These are phyloP conservation scores for Lizanozyma gosingica DNA, from an alignment of 1,139 yeast genomes.

Conservation along the genomic window DNA sequence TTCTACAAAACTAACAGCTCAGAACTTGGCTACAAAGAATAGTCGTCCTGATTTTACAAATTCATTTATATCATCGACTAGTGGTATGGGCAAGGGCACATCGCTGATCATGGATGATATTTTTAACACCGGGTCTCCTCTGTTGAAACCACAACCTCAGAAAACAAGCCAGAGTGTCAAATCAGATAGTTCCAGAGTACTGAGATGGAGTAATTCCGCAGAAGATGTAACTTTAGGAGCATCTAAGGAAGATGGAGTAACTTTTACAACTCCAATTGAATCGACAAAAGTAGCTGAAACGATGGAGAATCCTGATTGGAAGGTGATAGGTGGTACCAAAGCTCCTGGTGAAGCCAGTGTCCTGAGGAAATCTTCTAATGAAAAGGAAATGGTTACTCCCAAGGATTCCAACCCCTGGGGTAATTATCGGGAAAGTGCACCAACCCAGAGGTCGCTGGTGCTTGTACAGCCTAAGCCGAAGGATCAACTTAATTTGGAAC, in stretches of 20 bases:
- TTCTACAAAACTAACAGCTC: background rate
- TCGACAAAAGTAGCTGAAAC: background rate
- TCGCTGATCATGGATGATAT: background rate
- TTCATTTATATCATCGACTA: too few relatives aligned
- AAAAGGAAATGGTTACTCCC: background rate
- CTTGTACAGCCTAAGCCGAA: constrained; percentile 2
- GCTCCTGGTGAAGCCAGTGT: background rate
- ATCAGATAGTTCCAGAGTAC: constrained; percentile 6
- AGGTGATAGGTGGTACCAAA: background rate
- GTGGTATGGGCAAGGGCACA: background rate
- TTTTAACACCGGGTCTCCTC: background rate
- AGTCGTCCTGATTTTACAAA: background rate
- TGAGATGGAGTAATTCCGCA: background rate
- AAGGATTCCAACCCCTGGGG: background rate
- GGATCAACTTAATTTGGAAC: constrained; percentile 2
- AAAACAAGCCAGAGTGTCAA: constrained; percentile 4
- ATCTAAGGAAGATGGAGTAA: background rate
- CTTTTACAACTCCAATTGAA: background rate
- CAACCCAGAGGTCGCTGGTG: background rate
- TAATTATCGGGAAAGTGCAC: background rate
- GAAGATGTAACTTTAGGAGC: background rate
- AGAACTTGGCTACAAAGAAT: background rate
- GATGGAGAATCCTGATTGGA: background rate
- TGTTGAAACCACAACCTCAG: constrained; percentile 3
- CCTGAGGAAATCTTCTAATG: background rate